Conservation (phyloP, 23 red algal species). For the Gracilaria domingensis region DNA sequence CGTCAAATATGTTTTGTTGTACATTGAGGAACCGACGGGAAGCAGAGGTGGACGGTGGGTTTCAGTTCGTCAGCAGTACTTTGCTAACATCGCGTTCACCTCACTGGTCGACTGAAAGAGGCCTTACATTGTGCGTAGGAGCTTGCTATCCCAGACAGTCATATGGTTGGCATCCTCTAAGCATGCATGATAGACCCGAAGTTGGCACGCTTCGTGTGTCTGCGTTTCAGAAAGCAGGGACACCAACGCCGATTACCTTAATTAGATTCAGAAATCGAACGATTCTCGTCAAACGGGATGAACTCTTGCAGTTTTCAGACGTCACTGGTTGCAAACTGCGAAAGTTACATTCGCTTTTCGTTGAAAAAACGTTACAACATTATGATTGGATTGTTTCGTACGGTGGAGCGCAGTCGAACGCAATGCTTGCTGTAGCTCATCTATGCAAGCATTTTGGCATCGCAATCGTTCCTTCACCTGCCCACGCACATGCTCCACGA, state of each 20-base stretch:
- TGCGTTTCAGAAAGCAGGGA: background rate
- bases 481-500: too few species aligned
- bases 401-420: conserved; percentile 80
- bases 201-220: background rate
- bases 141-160: background rate
- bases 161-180: background rate
- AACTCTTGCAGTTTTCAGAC: conserved; percentile 25
- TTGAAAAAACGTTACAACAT: background rate
- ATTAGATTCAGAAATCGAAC: conserved; percentile 58
- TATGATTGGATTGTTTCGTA: conserved; percentile 53
- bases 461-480: too few species aligned
- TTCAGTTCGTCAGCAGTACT: background rate
- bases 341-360: conserved; percentile 61
- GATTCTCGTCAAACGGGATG: conserved; percentile 62
- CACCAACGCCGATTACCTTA: conserved; percentile 38
- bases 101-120: background rate
- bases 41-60: background rate
- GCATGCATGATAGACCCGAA: background rate
- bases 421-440: conserved; percentile 73
- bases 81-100: background rate
- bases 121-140: background rate
- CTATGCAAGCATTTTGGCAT: conserved; percentile 12
- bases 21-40: background rate
- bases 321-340: conserved; percentile 66
- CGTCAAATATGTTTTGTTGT: too few species aligned